phyloP scores from a whole-genome alignment of 2,329 filamentous ascomycete species.

The Cladorrhinum sp. region DNA sequence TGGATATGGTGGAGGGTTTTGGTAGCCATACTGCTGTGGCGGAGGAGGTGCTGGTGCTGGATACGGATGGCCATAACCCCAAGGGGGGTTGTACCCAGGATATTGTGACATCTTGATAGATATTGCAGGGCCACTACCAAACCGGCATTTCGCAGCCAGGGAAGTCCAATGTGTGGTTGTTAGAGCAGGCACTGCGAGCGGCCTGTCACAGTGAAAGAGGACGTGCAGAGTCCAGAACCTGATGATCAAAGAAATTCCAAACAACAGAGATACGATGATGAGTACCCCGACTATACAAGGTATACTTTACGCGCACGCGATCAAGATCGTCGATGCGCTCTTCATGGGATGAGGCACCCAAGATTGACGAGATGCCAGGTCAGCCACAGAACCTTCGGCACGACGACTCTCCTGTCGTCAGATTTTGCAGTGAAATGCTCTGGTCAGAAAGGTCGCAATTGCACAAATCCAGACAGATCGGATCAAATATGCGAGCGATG shows the following conservation, averaged over 20 bases:
- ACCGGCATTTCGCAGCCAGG: slow-evolving; percentile 14
- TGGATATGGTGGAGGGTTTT: slow-evolving; percentile 18
- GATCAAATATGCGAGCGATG: background rate
- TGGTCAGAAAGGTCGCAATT: background rate
- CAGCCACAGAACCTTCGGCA: background rate
- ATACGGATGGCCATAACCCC: slow-evolving; percentile 32
- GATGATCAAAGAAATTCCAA: background rate
- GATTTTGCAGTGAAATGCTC: background rate
- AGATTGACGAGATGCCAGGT: background rate
- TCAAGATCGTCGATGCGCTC: background rate
- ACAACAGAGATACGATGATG: background rate
- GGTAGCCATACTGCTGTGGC: slow-evolving; percentile 27
- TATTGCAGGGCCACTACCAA: slow-evolving; percentile 2
- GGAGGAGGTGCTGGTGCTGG: slow-evolving; percentile 26
- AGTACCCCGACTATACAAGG: background rate
- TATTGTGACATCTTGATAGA: slow-evolving; percentile 38
- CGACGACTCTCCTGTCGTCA: background rate
- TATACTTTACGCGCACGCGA: background rate
- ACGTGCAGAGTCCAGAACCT: background rate
- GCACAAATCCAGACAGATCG: background rate
- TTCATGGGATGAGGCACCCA: background rate
- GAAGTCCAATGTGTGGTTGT: background rate
- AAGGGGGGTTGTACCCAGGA: slow-evolving; percentile 31
- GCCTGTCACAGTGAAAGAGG: background rate
- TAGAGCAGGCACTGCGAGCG: background rate